Percentiles rank a stretch among this genome's conserved stretches.
Conservation (phyloP, 2,329 filamentous ascomycete species). For the Pleoardoris graminearum region DNA sequence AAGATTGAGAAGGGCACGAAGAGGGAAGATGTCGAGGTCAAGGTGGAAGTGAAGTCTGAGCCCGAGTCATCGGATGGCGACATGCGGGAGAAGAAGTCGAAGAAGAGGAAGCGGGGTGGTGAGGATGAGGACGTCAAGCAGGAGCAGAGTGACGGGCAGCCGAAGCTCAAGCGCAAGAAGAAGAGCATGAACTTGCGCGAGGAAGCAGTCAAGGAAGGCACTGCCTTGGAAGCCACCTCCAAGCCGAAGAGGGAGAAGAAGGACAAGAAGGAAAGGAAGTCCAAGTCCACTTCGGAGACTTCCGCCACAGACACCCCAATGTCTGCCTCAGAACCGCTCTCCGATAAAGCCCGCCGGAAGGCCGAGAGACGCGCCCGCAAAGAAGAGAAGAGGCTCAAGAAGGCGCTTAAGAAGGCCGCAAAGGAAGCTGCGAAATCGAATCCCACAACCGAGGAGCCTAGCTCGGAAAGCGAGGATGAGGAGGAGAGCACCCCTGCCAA, state of each 20-base stretch:
- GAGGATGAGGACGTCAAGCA: conserved; percentile 38
- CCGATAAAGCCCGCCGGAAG: conserved; percentile 47
- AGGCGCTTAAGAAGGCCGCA: conserved; percentile 52
- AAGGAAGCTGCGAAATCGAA: conserved; percentile 45
- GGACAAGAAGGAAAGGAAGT: conserved; percentile 38
- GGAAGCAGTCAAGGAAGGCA: conserved; percentile 29
- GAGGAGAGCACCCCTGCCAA: conserved; percentile 29
- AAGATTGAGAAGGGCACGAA: conserved; percentile 58
- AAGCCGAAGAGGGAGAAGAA: conserved; percentile 42
- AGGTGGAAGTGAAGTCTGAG: conserved; percentile 52
- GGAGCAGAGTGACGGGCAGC: conserved; percentile 25
- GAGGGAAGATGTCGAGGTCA: conserved; percentile 28
- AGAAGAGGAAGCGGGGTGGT: conserved; percentile 40
- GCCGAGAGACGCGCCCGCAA: conserved; percentile 52
- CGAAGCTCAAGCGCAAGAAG: conserved; percentile 43
- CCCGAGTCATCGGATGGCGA: conserved; percentile 41
- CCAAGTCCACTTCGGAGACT: conserved; percentile 21
- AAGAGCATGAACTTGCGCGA: conserved; percentile 42
- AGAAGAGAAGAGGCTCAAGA: conserved; percentile 52
- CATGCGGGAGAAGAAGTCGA: conserved; percentile 29
- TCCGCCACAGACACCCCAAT: conserved; percentile 22
- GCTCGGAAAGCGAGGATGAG: conserved; percentile 34
- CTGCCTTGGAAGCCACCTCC: conserved; percentile 9
- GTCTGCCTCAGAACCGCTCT: conserved; percentile 42
- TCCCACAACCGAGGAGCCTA: conserved; percentile 25